A percentile compares a stretch with the other conserved stretches of the same genome.
Evolutionary conservation across 2,329 filamentous ascomycete genomes (phyloP).

Genomic region (Eutypella sp.): DNA sequence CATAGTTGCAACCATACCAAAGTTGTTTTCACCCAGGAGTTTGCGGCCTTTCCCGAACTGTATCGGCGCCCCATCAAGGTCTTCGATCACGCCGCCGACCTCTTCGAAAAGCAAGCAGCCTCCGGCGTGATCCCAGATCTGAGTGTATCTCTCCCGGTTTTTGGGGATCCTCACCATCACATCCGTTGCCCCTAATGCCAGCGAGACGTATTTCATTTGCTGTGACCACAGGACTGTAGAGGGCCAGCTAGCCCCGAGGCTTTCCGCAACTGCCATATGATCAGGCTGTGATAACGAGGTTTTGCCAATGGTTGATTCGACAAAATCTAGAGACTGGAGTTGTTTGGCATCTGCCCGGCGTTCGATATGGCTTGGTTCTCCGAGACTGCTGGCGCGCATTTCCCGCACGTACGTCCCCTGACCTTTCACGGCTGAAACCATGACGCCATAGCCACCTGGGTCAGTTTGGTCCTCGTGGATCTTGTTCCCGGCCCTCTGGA

Average conservation of each 20-base stretch:
- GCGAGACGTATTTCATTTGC: constrained; percentile 5
- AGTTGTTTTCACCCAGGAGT: neutral
- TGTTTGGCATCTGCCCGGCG: neutral
- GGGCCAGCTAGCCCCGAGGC: neutral
- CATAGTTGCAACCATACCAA: neutral
- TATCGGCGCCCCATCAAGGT: constrained; percentile 37
- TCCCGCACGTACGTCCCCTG: neutral
- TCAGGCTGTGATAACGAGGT: neutral
- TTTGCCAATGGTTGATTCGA: neutral
- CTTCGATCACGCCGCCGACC: constrained; percentile 43
- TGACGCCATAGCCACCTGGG: constrained; percentile 39
- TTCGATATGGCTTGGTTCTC: neutral
- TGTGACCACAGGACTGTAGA: constrained; percentile 2
- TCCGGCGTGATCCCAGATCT: constrained; percentile 53
- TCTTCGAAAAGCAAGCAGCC: constrained; percentile 47
- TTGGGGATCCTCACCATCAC: constrained; percentile 2
- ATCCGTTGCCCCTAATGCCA: constrained; percentile 1
- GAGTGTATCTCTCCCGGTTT: constrained; percentile 9
- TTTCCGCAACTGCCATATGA: neutral
- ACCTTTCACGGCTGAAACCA: constrained; percentile 17
- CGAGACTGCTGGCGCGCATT: neutral
- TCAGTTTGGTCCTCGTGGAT: constrained; percentile 37
- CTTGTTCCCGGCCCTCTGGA: constrained; percentile 24
- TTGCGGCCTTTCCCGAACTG: neutral
- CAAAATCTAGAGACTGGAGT: neutral